A percentile compares a stretch with the other conserved stretches of the same genome.
phyloP scores from a whole-genome alignment of 345 rosid species.

The Mercurialis annua region DNA sequence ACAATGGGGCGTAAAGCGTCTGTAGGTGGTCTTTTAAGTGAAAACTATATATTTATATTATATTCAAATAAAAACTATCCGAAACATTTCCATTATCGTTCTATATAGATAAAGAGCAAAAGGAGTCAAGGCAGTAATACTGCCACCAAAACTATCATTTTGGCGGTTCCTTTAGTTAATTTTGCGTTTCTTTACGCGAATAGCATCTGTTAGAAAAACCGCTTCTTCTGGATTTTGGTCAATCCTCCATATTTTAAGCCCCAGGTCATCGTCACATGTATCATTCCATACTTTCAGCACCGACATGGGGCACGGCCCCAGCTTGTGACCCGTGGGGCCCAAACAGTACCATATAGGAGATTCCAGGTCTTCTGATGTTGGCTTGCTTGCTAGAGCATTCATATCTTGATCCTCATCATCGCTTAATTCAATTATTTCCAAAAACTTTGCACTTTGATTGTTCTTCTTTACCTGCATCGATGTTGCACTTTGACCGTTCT shows the following conservation, averaged over 20 bases:
- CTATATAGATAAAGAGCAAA: too few species aligned
- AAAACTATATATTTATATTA: too few species aligned
- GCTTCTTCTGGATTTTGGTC: conserved; percentile 25
- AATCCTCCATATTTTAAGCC: conserved; percentile 20
- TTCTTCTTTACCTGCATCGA: too few species aligned
- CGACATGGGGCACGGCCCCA: conserved; percentile 21
- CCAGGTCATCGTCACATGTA: background rate
- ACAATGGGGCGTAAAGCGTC: too few species aligned
- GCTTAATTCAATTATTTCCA: conserved; percentile 9
- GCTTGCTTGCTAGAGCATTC: background rate
- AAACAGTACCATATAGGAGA: conserved; percentile 10
- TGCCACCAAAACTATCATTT: too few species aligned
- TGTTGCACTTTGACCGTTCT: too few species aligned
- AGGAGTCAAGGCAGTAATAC: too few species aligned
- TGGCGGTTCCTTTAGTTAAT: too few species aligned
- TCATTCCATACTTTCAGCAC: conserved; percentile 22
- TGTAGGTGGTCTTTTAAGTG: too few species aligned
- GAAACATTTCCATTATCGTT: too few species aligned
- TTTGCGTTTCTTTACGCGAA: too few species aligned
- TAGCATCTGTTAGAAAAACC: conserved; percentile 13
- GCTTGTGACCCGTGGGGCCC: conserved; percentile 4
- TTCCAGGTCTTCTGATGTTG: background rate
- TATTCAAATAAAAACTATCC: too few species aligned
- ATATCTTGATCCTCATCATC: conserved; percentile 18
- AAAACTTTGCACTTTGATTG: background rate